phyloP scores from a whole-genome alignment of 345 rosid genomes.

The Laguncularia racemosa region DNA sequence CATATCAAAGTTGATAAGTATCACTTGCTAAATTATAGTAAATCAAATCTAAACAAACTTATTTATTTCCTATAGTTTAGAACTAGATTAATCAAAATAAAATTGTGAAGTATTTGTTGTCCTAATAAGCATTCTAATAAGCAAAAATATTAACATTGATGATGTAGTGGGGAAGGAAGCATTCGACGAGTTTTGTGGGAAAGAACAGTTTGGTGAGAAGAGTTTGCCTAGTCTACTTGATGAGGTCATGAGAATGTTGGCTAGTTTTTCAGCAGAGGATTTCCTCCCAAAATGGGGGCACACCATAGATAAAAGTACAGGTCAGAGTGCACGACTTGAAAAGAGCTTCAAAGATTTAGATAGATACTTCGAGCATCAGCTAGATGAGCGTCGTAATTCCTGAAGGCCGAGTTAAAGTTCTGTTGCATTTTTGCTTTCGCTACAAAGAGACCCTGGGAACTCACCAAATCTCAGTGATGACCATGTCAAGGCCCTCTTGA shows the following conservation, averaged over 20 bases:
- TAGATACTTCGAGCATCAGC: not conserved
- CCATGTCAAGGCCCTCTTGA: not conserved
- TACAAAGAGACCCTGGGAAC: not conserved
- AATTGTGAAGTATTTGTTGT: no score
- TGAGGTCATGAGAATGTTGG: constrained; percentile 4
- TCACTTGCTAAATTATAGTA: no score
- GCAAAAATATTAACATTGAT: no score
- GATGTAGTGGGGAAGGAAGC: not conserved
- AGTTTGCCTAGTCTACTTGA: not conserved
- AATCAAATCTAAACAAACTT: no score
- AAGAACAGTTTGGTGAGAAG: not conserved
- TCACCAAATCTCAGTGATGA: not conserved
- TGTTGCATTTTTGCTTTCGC: constrained; percentile 6
- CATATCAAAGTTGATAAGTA: no score
- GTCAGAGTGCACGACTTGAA: constrained; percentile 1
- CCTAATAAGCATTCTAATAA: no score
- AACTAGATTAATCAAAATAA: no score
- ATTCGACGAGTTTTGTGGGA: not conserved
- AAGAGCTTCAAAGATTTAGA: not conserved
- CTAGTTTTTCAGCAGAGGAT: constrained; percentile 1
- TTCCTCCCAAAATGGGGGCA: not conserved
- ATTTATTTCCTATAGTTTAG: no score
- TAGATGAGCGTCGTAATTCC: constrained; percentile 9
- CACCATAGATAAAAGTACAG: constrained; percentile 1
- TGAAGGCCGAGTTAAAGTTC: constrained; percentile 7